Conservation (phyloP, 192 early-diverging fungal genomes). For the Paraglomus occultum region DNA sequence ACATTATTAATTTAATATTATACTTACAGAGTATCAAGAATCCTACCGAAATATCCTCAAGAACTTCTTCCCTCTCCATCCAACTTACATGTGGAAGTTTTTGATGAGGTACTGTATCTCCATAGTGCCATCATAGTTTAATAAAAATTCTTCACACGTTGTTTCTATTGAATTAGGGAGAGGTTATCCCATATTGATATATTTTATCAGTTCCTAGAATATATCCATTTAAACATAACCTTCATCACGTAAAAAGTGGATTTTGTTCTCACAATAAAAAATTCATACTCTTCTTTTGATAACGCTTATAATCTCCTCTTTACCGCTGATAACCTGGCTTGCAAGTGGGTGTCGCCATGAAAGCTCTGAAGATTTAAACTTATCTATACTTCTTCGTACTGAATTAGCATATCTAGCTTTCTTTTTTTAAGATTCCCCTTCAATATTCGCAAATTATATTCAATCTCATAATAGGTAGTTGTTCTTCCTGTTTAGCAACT, state of each 20-base stretch:
- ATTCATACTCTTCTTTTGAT: constrained; percentile 16
- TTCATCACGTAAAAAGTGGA: not conserved
- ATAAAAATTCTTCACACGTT: constrained; percentile 9
- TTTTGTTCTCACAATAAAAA: constrained; percentile 19
- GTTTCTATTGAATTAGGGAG: constrained; percentile 18
- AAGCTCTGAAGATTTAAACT: constrained; percentile 13
- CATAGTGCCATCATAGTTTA: constrained; percentile 17
- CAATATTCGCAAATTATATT: constrained; percentile 2
- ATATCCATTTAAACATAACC: not conserved
- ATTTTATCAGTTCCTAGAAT: constrained; percentile 4
- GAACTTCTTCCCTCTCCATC: constrained; percentile 12
- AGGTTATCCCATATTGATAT: constrained; percentile 13
- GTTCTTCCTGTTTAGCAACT: constrained; percentile 3
- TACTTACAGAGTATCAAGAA: constrained; percentile 22
- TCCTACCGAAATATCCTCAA: constrained; percentile 15
- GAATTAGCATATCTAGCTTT: constrained; percentile 7
- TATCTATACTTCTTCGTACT: constrained; percentile 4
- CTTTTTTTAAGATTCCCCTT: constrained; percentile 16
- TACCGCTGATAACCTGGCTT: constrained; percentile 12
- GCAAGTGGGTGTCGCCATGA: constrained; percentile 20
- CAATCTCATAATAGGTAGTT: not conserved
- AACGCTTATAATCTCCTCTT: constrained; percentile 6
- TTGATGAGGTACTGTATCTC: constrained; percentile 22
- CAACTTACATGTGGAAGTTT: constrained; percentile 20
- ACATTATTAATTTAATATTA: constrained; percentile 6